phyloP scores from a whole-genome alignment of 1,139 yeast species.

The Geotrichum citri-aurantii region DNA sequence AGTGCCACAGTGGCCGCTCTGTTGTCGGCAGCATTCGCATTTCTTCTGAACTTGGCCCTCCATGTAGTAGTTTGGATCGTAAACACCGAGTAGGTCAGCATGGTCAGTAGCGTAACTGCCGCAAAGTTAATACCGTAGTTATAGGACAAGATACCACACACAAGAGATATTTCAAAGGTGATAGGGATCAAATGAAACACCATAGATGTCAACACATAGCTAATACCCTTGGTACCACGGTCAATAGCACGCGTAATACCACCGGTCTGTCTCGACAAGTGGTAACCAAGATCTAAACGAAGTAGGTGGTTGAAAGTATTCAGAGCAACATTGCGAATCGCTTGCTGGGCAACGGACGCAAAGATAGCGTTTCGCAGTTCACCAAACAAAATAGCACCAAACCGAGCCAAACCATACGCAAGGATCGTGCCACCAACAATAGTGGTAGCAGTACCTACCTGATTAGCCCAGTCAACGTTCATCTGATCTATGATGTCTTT shows the following conservation, averaged over 20 bases:
- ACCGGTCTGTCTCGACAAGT: constrained; percentile 87
- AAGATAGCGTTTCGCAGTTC: constrained; percentile 91
- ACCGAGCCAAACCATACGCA: constrained; percentile 90
- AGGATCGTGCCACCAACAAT: constrained; percentile 68
- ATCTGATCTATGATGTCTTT: constrained; percentile 83
- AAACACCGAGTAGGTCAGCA: constrained; percentile 79
- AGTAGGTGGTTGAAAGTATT: constrained; percentile 81
- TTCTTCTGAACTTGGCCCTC: constrained; percentile 88
- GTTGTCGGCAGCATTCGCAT: constrained; percentile 91
- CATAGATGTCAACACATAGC: constrained; percentile 89
- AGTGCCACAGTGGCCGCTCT: constrained; percentile 90
- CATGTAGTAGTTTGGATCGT: constrained; percentile 92
- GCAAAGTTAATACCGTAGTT: constrained; percentile 89
- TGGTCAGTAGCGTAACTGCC: constrained; percentile 78
- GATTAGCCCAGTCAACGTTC: constrained; percentile 80
- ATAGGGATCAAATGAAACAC: constrained; percentile 94
- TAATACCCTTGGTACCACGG: constrained; percentile 95
- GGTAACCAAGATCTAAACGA: constrained; percentile 84
- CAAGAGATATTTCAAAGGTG: constrained; percentile 83
- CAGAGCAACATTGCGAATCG: constrained; percentile 84
- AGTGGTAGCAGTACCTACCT: constrained; percentile 50
- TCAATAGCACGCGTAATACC: constrained; percentile 95
- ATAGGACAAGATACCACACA: constrained; percentile 87
- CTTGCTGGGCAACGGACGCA: constrained; percentile 92
- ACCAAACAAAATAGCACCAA: constrained; percentile 91